Conservation (phyloP, 805 yeast genomes). For the Kregervanrija delftensis region DNA sequence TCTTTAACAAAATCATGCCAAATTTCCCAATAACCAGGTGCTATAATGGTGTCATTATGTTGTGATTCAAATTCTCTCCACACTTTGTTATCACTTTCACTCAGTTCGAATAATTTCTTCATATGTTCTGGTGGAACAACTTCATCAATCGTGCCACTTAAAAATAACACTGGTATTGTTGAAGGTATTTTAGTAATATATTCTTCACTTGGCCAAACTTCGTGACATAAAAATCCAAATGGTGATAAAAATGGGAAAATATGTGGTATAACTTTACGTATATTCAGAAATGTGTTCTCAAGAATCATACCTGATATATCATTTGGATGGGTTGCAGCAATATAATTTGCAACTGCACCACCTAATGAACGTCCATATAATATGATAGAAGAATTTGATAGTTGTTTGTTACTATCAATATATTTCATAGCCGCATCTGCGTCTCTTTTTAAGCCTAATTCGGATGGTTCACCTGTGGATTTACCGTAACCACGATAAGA, state of each 20-base stretch:
- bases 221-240: slow-evolving; percentile 58
- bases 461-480: slow-evolving; percentile 71
- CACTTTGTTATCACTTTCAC: background rate
- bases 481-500: slow-evolving; percentile 90
- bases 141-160: slow-evolving; percentile 76
- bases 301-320: slow-evolving; percentile 57
- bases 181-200: slow-evolving; percentile 45
- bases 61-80: slow-evolving; percentile 47
- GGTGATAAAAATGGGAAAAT: slow-evolving; percentile 61
- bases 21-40: slow-evolving; percentile 71
- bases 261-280: slow-evolving; percentile 66
- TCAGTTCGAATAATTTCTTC: slow-evolving; percentile 40
- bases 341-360: slow-evolving; percentile 87
- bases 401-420: slow-evolving; percentile 46
- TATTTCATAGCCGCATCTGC: slow-evolving; percentile 65
- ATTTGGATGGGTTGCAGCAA: slow-evolving; percentile 43
- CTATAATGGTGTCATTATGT: slow-evolving; percentile 80
- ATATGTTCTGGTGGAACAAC: slow-evolving; percentile 87
- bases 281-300: slow-evolving; percentile 80
- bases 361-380: slow-evolving; percentile 89
- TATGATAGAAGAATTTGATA: slow-evolving; percentile 46
- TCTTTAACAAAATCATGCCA: slow-evolving; percentile 48
- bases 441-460: slow-evolving; percentile 73
- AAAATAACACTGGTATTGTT: slow-evolving; percentile 57
- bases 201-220: slow-evolving; percentile 75